Percentiles rank a stretch among this genome's conserved stretches.
Conservation (phyloP, 208 protist species). For the Trypanosoma cruzi region DNA sequence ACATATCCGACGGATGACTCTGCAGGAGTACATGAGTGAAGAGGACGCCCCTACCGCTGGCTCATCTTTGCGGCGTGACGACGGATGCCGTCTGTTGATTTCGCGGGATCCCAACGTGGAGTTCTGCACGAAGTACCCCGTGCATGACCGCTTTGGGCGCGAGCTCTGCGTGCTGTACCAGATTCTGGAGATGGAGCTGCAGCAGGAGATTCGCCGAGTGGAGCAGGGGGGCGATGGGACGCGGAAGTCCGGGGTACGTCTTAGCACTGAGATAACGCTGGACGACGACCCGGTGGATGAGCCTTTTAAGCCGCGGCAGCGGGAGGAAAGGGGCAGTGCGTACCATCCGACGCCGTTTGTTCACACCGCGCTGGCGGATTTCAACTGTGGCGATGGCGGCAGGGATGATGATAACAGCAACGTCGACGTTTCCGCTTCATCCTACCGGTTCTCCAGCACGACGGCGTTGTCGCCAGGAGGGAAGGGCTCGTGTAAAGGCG, state of each 20-base stretch:
- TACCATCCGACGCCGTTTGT: conserved; percentile 15
- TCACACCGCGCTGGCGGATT: neutral
- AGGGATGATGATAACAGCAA: conserved; percentile 7
- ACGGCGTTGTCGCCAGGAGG: conserved; percentile 28
- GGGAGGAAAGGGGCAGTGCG: neutral
- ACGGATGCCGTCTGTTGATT: conserved; percentile 29
- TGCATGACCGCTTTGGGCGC: conserved; percentile 69
- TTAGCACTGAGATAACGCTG: conserved; percentile 54
- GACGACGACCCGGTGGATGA: conserved; percentile 4
- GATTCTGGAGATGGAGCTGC: conserved; percentile 73
- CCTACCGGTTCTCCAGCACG: conserved; percentile 15
- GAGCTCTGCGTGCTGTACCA: conserved; percentile 84
- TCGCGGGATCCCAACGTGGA: conserved; percentile 64
- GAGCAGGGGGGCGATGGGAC: conserved; percentile 29
- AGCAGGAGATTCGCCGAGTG: conserved; percentile 63
- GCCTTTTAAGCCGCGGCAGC: neutral
- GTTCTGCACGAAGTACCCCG: conserved; percentile 76
- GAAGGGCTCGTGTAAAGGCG: neutral
- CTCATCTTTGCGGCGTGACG: neutral
- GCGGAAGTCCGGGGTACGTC: conserved; percentile 64
- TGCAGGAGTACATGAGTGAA: conserved; percentile 66
- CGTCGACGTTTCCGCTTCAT: conserved; percentile 44
- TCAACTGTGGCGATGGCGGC: neutral
- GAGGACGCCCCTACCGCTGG: conserved; percentile 9
- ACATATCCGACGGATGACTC: conserved; percentile 60